Conservation (phyloP, 331 rosid species). For the Phaseolus coccineus region DNA sequence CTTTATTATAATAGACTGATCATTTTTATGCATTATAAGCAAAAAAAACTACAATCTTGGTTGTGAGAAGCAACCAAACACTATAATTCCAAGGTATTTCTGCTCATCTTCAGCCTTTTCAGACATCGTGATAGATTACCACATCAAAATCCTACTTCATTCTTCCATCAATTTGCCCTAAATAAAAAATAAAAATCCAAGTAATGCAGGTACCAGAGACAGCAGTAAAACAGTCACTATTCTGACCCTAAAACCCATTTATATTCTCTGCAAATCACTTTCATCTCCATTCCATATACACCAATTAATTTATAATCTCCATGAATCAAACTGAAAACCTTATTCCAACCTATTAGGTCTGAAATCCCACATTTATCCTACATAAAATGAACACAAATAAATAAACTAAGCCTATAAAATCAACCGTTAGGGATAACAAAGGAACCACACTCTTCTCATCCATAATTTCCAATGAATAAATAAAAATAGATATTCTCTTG, state of each 20-base stretch:
- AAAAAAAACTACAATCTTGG: slow-evolving; percentile 10
- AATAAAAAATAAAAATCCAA: slow-evolving; percentile 7
- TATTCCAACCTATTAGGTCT: slow-evolving; percentile 18
- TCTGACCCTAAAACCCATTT: background rate
- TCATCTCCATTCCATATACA: background rate
- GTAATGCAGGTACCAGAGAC: slow-evolving; percentile 17
- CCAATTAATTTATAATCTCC: background rate
- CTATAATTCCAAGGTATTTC: slow-evolving; percentile 19
- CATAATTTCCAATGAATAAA: background rate
- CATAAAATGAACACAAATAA: background rate
- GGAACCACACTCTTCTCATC: slow-evolving; percentile 19
- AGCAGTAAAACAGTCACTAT: background rate
- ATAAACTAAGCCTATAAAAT: background rate
- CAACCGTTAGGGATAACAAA: slow-evolving; percentile 11
- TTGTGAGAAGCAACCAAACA: slow-evolving; percentile 27
- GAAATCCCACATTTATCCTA: slow-evolving; percentile 12
- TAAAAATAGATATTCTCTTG: slow-evolving; percentile 22
- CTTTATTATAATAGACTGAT: slow-evolving; percentile 20
- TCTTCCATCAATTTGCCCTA: slow-evolving; percentile 20
- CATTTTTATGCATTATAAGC: slow-evolving; percentile 6
- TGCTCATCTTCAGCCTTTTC: slow-evolving; percentile 23
- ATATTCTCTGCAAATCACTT: slow-evolving; percentile 9
- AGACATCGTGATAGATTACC: background rate
- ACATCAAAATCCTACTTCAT: slow-evolving; percentile 23
- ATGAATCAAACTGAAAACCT: slow-evolving; percentile 19